Evolutionary conservation across 768 basidiomycete genomes (phyloP).

Genomic region (Tylopilus rubrobrunneus): DNA sequence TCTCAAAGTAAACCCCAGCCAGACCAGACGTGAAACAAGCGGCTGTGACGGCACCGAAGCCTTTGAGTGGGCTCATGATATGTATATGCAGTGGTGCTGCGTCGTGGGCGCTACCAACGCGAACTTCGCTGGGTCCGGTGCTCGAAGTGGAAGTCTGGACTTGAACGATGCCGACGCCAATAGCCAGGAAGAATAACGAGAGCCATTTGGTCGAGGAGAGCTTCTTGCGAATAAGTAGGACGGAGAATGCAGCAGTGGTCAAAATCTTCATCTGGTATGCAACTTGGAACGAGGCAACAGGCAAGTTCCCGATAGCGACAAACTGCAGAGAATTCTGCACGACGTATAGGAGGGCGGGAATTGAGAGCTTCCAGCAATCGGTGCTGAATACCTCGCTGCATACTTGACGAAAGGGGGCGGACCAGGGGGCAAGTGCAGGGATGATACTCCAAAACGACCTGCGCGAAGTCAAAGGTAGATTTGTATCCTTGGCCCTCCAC

Average conservation of each 20-base stretch:
- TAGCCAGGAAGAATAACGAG: constrained; percentile 80
- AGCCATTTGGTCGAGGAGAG: constrained; percentile 80
- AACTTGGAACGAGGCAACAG: constrained; percentile 96
- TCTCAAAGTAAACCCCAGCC: constrained; percentile 92
- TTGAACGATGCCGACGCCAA: constrained; percentile 93
- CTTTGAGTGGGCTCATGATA: constrained; percentile 78
- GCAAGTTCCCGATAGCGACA: constrained; percentile 91
- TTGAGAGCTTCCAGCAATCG: constrained; percentile 97
- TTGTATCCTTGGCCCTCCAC: constrained; percentile 42
- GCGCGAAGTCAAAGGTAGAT: constrained; percentile 39
- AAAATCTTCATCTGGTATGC: constrained; percentile 99
- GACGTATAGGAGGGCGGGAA: constrained; percentile 92
- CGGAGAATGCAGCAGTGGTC: constrained; percentile 92
- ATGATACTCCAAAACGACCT: constrained; percentile 37
- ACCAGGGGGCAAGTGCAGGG: constrained; percentile 41
- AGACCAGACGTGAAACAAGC: constrained; percentile 90
- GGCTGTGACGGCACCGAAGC: constrained; percentile 77
- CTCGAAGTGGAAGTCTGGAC: constrained; percentile 62
- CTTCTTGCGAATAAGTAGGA: constrained; percentile 72
- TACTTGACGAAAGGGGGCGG: constrained; percentile 50
- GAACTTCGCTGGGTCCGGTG: constrained; percentile 30
- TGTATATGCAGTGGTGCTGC: constrained; percentile 56
- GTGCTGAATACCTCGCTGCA: constrained; percentile 76
- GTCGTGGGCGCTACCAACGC: constrained; percentile 68
- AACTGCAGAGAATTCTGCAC: constrained; percentile 98